Evolutionary conservation across 176 grass and related monocot genomes (phyloP).

Genomic region (Oropetium thomaeum): DNA sequence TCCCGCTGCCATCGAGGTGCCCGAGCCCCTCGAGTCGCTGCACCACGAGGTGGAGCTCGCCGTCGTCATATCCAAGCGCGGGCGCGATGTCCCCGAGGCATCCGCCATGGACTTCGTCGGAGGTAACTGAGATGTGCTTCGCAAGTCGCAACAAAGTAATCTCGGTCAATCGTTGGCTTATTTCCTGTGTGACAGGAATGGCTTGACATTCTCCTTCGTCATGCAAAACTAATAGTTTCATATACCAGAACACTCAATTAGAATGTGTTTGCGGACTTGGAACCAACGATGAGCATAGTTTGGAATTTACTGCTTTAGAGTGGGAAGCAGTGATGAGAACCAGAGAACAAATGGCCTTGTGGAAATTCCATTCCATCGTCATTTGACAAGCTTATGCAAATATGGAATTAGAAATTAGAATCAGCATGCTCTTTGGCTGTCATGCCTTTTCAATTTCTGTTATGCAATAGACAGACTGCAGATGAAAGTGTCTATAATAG

Average conservation of each 20-base stretch:
- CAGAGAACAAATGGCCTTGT: neutral
- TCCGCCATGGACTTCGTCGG: constrained; percentile 87
- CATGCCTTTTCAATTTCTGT: neutral
- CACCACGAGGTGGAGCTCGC: constrained; percentile 97
- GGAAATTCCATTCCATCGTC: neutral
- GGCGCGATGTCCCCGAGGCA: constrained; percentile 57
- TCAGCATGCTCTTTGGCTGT: neutral
- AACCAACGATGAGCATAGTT: neutral
- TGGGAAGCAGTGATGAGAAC: neutral
- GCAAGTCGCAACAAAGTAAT: neutral
- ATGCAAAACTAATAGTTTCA: neutral
- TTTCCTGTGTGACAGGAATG: neutral
- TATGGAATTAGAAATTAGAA: constrained; percentile 9
- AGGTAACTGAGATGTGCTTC: constrained; percentile 49
- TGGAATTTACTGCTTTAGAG: neutral
- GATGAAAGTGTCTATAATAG: neutral
- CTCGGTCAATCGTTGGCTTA: neutral
- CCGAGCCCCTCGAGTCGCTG: constrained; percentile 74
- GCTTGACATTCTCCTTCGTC: neutral
- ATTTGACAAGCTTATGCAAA: neutral
- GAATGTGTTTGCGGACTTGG: neutral
- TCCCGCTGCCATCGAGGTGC: constrained; percentile 69
- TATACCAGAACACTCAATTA: neutral
- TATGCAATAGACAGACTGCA: neutral
- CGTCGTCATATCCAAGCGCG: constrained; percentile 72